These are phyloP conservation scores for Trichoderma arundinaceum DNA, from an alignment of 2,329 filamentous ascomycete species.

Conservation along the genomic window DNA sequence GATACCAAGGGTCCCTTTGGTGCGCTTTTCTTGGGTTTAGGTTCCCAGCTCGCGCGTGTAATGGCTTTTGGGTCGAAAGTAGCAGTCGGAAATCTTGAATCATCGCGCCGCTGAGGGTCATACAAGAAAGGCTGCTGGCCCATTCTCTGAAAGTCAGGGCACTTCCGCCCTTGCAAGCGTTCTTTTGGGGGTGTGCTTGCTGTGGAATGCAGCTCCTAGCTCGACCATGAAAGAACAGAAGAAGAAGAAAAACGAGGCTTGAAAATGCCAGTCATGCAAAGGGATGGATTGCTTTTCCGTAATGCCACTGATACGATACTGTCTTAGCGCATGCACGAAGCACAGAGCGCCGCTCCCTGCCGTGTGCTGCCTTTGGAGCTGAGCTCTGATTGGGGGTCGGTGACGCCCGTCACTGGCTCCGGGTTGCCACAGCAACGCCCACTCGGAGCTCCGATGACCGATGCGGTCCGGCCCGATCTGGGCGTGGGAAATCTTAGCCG, in stretches of 20 bases:
- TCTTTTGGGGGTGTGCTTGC: neutral
- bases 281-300: neutral
- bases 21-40: conserved; percentile 66
- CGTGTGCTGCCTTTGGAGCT: neutral
- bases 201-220: conserved; percentile 9
- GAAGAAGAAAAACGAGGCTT: neutral
- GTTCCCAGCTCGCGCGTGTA: conserved; percentile 77
- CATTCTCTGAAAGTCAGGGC: conserved; percentile 34
- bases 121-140: conserved; percentile 72
- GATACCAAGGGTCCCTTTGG: conserved; percentile 76
- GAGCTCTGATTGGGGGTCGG: conserved; percentile 13
- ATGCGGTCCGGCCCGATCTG: conserved; percentile 23
- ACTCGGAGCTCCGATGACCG: conserved; percentile 26
- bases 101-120: conserved; percentile 56
- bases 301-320: conserved; percentile 3
- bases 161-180: conserved; percentile 20
- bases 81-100: conserved; percentile 59
- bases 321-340: conserved; percentile 5
- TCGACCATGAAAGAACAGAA: neutral
- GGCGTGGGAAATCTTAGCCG: conserved; percentile 6
- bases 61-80: conserved; percentile 87
- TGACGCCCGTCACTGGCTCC: conserved; percentile 1
- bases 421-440: conserved; percentile 25
- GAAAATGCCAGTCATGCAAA: conserved; percentile 19
- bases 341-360: conserved; percentile 8